Evolutionary conservation across 2,329 filamentous ascomycete genomes (phyloP), one percentile per base, ranked within the genome.

Genomic region (Penicillium decumbens): DNA sequence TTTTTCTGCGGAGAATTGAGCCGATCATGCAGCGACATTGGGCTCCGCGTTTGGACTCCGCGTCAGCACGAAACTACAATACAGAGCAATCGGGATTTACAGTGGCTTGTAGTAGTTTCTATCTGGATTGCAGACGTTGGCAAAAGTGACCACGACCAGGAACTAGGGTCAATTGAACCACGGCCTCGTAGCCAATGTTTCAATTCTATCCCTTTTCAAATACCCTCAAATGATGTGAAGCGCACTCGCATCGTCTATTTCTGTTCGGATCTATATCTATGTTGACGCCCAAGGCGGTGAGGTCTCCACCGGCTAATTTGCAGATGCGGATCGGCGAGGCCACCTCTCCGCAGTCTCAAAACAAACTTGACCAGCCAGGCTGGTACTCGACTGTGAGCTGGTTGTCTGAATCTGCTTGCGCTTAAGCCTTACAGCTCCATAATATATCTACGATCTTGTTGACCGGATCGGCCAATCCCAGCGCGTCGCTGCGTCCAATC

Each of bases 321-420:
- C 33, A 37, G 33, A 33, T 33, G 32, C 27, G 7, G 37, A 41
- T 44, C 41, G 33, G 46, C 39, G 44, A 55, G 53, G 53, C 56
- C 57, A 60, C 56, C 49, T 60, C 57, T 60, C 56, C 54, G 56
- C 51, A 58, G 45, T 49, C 33, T 43, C 39, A 46, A 40, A 52
- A 53, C 52, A 54, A 44, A 47, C 45, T 47, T 38, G 33, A 43
- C 35, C 37, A 48, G 54, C 51, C 30, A 43, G 27, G 41, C 39
- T 47, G 48, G 51, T 24, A 18, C 5, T 37, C 10, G 35, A 37
- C 24, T 38, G 43, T 28, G 27, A 45, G 43, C 33, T 37, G 9
- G 20, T 12, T 12, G 10, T 10, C 32, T 20, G 3, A 10, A 12
- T 20, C 8, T 20, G 15, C 18, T 37, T 2, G 18, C 33, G 12